Evolutionary conservation across 768 basidiomycete genomes (phyloP).

Genomic region (Leccinum uliginosum): DNA sequence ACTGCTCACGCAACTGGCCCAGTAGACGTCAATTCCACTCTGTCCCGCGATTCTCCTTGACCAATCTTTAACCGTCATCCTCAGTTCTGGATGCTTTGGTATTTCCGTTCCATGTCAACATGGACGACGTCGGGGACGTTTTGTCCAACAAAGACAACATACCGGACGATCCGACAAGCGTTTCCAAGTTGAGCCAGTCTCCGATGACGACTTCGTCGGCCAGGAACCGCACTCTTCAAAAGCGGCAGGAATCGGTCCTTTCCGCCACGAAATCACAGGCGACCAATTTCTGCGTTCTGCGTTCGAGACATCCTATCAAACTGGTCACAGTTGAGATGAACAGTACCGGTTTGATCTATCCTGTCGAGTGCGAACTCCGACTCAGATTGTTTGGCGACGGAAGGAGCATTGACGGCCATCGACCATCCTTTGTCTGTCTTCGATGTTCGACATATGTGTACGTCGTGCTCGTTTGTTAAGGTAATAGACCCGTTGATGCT

Average conservation of each 20-base stretch:
- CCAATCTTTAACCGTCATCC: slow-evolving; percentile 10
- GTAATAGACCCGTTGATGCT: not conserved
- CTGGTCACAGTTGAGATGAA: slow-evolving; percentile 8
- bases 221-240: slow-evolving; percentile 1
- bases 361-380: slow-evolving; percentile 23
- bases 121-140: slow-evolving; percentile 1
- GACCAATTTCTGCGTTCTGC: not conserved
- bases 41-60: not conserved
- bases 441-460: not conserved
- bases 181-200: not conserved
- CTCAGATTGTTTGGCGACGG: slow-evolving; percentile 24
- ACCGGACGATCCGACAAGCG: not conserved
- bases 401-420: slow-evolving; percentile 17
- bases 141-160: not conserved
- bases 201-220: slow-evolving; percentile 3
- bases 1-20: slow-evolving; percentile 13
- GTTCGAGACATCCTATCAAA: slow-evolving; percentile 17
- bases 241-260: slow-evolving; percentile 12
- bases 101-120: slow-evolving; percentile 14
- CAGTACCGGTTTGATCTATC: slow-evolving; percentile 16
- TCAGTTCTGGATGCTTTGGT: slow-evolving; percentile 15
- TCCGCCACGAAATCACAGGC: not conserved
- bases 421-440: slow-evolving; percentile 7
- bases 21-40: not conserved
- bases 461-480: slow-evolving; percentile 1